Conservation (phyloP, 257 asterid genomes). For the Ligustrum vulgare region DNA sequence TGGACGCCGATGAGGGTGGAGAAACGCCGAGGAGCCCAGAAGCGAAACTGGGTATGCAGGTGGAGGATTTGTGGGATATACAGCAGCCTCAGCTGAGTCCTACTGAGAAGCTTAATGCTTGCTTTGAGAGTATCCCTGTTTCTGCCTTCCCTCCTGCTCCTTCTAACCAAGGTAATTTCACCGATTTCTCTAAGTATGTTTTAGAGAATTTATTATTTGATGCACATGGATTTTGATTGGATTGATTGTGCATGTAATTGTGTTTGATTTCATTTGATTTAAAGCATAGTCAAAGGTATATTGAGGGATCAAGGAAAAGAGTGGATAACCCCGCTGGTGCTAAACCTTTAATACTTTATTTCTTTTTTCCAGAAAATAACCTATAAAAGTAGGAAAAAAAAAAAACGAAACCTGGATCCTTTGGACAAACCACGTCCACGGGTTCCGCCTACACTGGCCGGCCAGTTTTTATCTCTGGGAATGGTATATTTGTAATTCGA, state of each 20-base stretch:
- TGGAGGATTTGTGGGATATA: constrained; percentile 90
- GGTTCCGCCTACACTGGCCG: background rate
- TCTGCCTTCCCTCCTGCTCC: constrained; percentile 93
- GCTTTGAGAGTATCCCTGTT: constrained; percentile 94
- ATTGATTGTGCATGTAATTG: background rate
- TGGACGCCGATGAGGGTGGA: constrained; percentile 40
- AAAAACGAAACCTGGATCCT: no score
- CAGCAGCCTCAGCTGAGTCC: constrained; percentile 90
- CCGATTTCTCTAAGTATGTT: background rate
- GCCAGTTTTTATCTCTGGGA: background rate
- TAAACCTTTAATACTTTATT: no score
- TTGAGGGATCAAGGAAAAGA: constrained; percentile 12
- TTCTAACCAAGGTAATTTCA: constrained; percentile 56
- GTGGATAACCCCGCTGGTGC: background rate
- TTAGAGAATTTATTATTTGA: background rate
- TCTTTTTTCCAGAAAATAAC: no score
- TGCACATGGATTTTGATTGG: background rate
- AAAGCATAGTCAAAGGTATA: background rate
- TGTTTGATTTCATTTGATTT: background rate
- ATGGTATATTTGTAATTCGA: background rate
- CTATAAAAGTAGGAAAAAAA: no score
- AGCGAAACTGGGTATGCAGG: constrained; percentile 91
- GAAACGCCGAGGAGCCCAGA: constrained; percentile 95
- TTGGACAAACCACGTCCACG: no score
- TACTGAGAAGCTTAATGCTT: constrained; percentile 94